phyloP scores from a whole-genome alignment of 768 basidiomycete genomes.

The Russula griseocarnosa region DNA sequence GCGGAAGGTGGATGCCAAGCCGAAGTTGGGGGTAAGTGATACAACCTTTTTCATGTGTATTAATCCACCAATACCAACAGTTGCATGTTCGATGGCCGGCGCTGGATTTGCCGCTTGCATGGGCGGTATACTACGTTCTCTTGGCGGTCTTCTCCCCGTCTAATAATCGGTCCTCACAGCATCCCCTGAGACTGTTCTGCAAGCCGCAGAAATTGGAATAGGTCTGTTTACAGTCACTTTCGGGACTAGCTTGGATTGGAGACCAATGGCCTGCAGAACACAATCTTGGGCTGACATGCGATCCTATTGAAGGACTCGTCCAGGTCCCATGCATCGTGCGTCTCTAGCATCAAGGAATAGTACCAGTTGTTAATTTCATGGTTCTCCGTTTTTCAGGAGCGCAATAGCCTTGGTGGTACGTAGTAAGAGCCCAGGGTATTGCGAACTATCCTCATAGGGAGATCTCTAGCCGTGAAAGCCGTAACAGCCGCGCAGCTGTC shows the following conservation, averaged over 20 bases:
- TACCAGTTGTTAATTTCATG: slow-evolving; percentile 7
- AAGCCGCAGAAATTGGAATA: slow-evolving; percentile 91
- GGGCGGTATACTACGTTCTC: slow-evolving; percentile 54
- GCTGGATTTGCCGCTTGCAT: slow-evolving; percentile 93
- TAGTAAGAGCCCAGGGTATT: not conserved
- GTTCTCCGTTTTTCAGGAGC: slow-evolving; percentile 47
- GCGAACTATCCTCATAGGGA: slow-evolving; percentile 9
- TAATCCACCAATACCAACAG: slow-evolving; percentile 35
- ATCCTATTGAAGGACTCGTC: slow-evolving; percentile 89
- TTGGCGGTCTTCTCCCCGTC: slow-evolving; percentile 6
- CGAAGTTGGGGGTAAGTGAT: slow-evolving; percentile 75
- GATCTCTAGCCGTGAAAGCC: slow-evolving; percentile 73
- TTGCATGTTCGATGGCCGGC: slow-evolving; percentile 94
- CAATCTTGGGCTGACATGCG: slow-evolving; percentile 86
- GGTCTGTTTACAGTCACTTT: slow-evolving; percentile 42
- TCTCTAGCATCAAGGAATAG: slow-evolving; percentile 26
- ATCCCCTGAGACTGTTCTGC: slow-evolving; percentile 75
- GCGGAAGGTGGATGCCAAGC: slow-evolving; percentile 96
- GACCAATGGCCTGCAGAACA: slow-evolving; percentile 51
- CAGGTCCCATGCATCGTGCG: slow-evolving; percentile 94
- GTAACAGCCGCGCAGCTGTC: slow-evolving; percentile 92
- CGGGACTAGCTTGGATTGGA: not conserved
- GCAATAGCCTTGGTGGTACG: slow-evolving; percentile 80
- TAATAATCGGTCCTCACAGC: slow-evolving; percentile 39
- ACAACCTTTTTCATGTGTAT: not conserved